These are phyloP conservation scores for Choanephora cucurbitarum DNA, from an alignment of 371 early-diverging fungal genomes.

Conservation along the genomic window DNA sequence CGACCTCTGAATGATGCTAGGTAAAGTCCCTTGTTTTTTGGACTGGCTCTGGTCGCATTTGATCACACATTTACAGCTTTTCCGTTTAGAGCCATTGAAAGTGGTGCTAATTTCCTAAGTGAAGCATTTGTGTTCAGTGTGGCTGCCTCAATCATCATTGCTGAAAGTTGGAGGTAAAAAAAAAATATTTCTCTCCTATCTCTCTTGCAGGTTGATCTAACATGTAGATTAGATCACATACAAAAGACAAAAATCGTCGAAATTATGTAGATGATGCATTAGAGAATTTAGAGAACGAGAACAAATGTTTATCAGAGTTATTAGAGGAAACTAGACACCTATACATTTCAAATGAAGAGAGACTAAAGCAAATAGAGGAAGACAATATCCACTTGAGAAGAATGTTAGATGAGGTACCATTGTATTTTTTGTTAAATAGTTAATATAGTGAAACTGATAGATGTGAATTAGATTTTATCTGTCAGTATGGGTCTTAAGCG, in stretches of 20 bases:
- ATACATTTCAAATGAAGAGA: constrained; percentile 33
- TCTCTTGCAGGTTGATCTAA: too few species aligned
- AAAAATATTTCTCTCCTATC: too few species aligned
- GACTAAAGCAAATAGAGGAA: constrained; percentile 46
- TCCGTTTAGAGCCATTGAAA: constrained; percentile 73
- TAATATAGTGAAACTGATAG: background rate
- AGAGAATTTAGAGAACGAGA: constrained; percentile 59
- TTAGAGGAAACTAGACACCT: constrained; percentile 39
- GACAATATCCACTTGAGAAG: constrained; percentile 52
- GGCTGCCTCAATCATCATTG: constrained; percentile 75
- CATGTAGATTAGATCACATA: constrained; percentile 55
- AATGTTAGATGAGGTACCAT: constrained; percentile 54
- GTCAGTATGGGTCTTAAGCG: constrained; percentile 55
- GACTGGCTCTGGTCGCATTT: background rate
- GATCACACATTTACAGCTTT: too few species aligned
- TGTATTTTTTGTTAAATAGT: too few species aligned
- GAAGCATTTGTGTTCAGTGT: constrained; percentile 87
- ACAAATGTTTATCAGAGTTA: constrained; percentile 38
- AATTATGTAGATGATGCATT: constrained; percentile 73
- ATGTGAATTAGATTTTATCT: constrained; percentile 40
- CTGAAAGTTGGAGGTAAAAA: constrained; percentile 64
- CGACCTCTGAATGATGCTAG: constrained; percentile 83
- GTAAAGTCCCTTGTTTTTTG: constrained; percentile 24
- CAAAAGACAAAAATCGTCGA: constrained; percentile 63
- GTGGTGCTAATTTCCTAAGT: constrained; percentile 85